Evolutionary conservation across 2,329 filamentous ascomycete species (phyloP), one percentile per base, ranked within the genome.

Genomic region (Colletotrichum nymphaeae): DNA sequence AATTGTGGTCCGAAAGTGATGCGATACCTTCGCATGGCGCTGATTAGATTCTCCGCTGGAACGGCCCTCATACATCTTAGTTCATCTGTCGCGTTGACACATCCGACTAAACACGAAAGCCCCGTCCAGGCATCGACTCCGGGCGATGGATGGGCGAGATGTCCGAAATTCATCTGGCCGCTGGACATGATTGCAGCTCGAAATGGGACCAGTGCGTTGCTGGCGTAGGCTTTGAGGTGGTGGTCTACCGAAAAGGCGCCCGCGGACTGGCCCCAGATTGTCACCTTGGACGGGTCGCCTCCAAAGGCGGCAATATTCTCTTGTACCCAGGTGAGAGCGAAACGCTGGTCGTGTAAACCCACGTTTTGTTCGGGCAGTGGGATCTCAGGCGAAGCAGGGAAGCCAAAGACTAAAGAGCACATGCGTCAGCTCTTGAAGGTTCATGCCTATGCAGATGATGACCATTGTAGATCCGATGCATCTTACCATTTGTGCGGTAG

Each of bases 181-280:
- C 78, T 80, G n/a, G 75, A 78, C 74, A 78, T 76, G 75, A 78
- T 77, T 2, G 73, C 79, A 1, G 65, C 79, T 3, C 76, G 78
- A 42, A 80, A 81, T 0, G 76, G 76, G 5, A 72, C 74, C 3
- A 75, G 69, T 0, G 65, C 7, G 16, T 52, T 58, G 16, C 68
- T 55, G 8, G 73, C 75, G 60, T 77, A 77, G 30, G 70, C 67
- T 63, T 78, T 78, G 46, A 79, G 57, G 30, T 79, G 77, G 0
- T 76, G 49, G 46, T 81, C 79, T 4, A 79, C 56, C 3, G 73
- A 64, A 73, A 12, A 62, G 35, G 79, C 77, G 0, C 81, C 81
- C 0, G 81, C 81, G 2, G 81, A 82, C 71, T 83, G 78, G 2
- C 81, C 81, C 5, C 77, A 74, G n/a, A 81, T 78, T 24, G 81